Evolutionary conservation across 2,329 filamentous ascomycete species (phyloP), one percentile per base, ranked within the genome.

Genomic region (Aspergillus aculeatus): DNA sequence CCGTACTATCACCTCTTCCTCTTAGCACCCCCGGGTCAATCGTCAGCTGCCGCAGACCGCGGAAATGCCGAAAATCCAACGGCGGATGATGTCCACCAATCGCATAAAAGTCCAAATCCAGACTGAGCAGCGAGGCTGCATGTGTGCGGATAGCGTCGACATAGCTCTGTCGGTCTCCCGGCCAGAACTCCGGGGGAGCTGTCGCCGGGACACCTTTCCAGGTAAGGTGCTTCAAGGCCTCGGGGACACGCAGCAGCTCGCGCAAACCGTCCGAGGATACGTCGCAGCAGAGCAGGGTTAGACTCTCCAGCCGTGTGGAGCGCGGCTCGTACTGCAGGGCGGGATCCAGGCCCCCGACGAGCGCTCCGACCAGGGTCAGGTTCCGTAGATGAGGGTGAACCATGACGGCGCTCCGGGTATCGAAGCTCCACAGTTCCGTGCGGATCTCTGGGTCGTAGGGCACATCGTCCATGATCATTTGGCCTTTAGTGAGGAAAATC

Each of bases 351-450:
- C 26, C 12, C 5, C 19, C 6, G 21, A 59, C 32, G 6, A 24
- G n/a, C 32, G 32, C 52, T 29, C 32, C 57, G 19, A 59, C 47
- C 11, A 59, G 14, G 35, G 47, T 56, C 16, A 59, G 52, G 5
- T 59, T 49, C 16, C 26, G 32, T n/a, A 59, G 52, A 5, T 38
- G 29, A 10, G 47, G 57, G 12, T 59, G 57, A n/a, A 59, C 35
- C 12, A 59, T 38, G 47, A 59, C 24, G 32, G 24, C 47, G 23
- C 48, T 47, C 16, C 52, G 32, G 21, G 48, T 9, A 21, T 32
- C 14, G n/a, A 59, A 59, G 47, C 35, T 10, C 52, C 52, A 59
- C 3, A 29, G 23, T n/a, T 51, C 23, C 12, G 49, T 16, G 12
- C 23, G 47, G 2, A 12, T 29, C 14, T 44, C 38, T 7, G 38